Evolutionary conservation across 1,139 yeast species (phyloP), one percentile per base, ranked within the genome.

Genomic region (Arxiozyma slooffiae): DNA sequence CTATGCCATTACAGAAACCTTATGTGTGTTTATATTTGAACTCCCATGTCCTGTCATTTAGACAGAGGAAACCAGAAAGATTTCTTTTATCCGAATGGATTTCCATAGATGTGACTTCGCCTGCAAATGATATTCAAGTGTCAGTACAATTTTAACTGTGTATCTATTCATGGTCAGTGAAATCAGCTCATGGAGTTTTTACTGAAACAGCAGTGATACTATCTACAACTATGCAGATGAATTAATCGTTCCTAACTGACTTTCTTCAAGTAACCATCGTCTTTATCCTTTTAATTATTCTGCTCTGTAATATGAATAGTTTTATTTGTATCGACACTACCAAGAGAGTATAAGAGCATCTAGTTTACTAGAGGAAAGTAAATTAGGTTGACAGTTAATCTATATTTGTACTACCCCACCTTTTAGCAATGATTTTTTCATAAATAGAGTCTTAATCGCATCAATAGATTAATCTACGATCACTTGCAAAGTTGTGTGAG

Each of bases 81-180:
- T 90, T 90, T 64, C 88, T 90, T 41, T 72, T 90, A 57, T 87
- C 96, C n/a, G 96, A 89, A 65, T 90, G 97, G 97, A 92, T 16
- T 77, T 87, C 62, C 80, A 79, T 43, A 74, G 97, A 55, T 90
- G 75, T 62, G 97, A 97, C 1, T 64, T 74, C 5, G 69, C 82
- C 21, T 75, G 95, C 7, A 84, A 86, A 1, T 72, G 87, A 57
- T 87, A 86, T 60, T 70, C 90, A 50, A 82, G 95, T 5, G 82
- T 81, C 48, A 87, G 89, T 68, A 88, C 96, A 3, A 77, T 90
- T 52, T 75, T 90, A 56, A 90, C 96, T 8, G 78, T 90, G 78
- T 90, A 83, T 63, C 73, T 90, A 59, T 90, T 84, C 67, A 84
- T 88, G 90, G 84, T 88, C 52, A 86, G 90, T 22, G 97, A 90